Base-by-base conservation (phyloP, 2,329 filamentous ascomycete species). In the Colletotrichum sp. region DNA sequence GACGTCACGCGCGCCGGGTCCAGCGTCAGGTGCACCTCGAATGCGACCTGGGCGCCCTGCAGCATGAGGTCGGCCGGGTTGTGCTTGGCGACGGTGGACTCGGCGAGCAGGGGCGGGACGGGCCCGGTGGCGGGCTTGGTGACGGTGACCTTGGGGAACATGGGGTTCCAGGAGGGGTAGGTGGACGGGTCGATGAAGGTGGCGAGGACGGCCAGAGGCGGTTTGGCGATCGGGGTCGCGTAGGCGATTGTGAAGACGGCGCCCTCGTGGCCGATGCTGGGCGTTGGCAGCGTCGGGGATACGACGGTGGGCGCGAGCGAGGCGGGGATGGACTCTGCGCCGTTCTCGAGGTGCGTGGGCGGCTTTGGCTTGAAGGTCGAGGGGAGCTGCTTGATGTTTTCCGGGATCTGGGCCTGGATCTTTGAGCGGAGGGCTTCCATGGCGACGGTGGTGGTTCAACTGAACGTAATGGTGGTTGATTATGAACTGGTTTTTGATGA, bases 151-250 rank as follows among this genome's bases (percentile, higher is more conserved):
- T 76, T 74, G 5, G 81, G 82, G 68, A 82, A 77, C 76, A 84
- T 85, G 60, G 78, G 78, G 80, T 85, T 86, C 84, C 85, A 86
- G n/a, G 75, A 59, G 6, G 81, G 79, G 79, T 84, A 87, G 9
- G 80, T 78, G 24, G 80, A 57, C 30, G 83, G 77, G 59, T 84
- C 79, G 59, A 84, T 78, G 36, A 85, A 44, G 60, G 82, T 76
- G 69, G 80, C 79, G 60, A 85, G 76, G 67, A 82, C 84, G 32
- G 76, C 77, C 10, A 75, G 77, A 2, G 85, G 84, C 59, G 85
- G 71, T 9, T 83, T 85, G 65, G 80, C 79, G 77, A 87, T 84
- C 76, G 73, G 77, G 36, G 80, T 79, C 7, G 84, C 82, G 81
- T 81, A 84, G 74, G 78, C 78, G 60, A 85, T 68, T 16, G 73